Conservation (phyloP, 768 basidiomycete species). For the Atractiella rhizophila region DNA sequence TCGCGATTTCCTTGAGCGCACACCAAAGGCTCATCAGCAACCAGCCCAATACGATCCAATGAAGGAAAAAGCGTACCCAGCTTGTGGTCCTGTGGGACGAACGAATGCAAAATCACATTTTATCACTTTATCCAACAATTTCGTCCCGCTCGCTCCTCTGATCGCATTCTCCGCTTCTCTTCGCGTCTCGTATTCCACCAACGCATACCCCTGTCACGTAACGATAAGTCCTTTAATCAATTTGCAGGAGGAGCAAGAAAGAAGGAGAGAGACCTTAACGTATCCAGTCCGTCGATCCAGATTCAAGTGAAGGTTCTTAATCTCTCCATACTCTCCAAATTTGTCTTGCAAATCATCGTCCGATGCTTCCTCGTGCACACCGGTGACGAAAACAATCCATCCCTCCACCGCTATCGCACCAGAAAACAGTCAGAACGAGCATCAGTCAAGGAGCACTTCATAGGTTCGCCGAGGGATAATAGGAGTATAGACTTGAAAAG, state of each 20-base stretch:
- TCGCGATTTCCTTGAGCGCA: too few relatives aligned
- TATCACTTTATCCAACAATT: conserved; percentile 58
- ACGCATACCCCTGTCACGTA: conserved; percentile 60
- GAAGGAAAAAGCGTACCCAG: too few relatives aligned
- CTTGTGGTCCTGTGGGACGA: conserved; percentile 44
- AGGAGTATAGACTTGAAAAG: not conserved
- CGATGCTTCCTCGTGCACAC: conserved; percentile 90
- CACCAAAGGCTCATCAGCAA: too few relatives aligned
- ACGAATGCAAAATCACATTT: conserved; percentile 85
- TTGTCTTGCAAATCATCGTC: conserved; percentile 93
- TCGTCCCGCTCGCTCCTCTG: conserved; percentile 58
- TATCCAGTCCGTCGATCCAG: conserved; percentile 92
- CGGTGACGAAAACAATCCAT: conserved; percentile 91
- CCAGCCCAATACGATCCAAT: too few relatives aligned
- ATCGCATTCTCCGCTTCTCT: conserved; percentile 83
- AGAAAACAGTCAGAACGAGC: not conserved
- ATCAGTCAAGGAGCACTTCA: not conserved
- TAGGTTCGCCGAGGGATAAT: not conserved
- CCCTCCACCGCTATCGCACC: conserved; percentile 61
- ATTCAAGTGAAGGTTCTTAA: conserved; percentile 92
- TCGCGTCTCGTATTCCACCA: conserved; percentile 93
- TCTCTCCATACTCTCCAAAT: conserved; percentile 87
- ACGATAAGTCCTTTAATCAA: not conserved
- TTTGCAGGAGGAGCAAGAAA: not conserved
- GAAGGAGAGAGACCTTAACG: conserved; percentile 46